Evolutionary conservation across 2,329 filamentous ascomycete species (phyloP).

Genomic region (Paraphaeosphaeria minitans): DNA sequence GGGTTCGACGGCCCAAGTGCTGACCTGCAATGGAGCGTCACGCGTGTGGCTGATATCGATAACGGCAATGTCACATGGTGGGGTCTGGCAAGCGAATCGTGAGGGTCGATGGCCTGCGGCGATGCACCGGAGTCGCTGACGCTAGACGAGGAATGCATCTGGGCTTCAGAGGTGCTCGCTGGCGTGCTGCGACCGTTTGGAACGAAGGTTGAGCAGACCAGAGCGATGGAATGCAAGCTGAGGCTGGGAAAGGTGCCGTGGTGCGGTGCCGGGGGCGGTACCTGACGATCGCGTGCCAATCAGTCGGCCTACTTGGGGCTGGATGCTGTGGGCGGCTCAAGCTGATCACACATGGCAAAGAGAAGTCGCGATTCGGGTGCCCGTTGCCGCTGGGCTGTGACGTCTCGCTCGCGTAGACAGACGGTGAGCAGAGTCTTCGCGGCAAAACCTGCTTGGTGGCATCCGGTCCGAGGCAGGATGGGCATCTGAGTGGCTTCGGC

Average conservation of each 20-base stretch:
- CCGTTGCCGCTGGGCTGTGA: background rate
- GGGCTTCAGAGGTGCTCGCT: background rate
- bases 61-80: constrained; percentile 5
- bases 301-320: background rate
- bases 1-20: constrained; percentile 4
- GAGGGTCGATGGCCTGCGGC: background rate
- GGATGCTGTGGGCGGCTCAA: constrained; percentile 11
- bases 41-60: constrained; percentile 19
- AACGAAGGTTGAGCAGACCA: background rate
- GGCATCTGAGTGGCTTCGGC: background rate
- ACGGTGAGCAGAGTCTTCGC: constrained; percentile 2
- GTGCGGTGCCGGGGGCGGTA: constrained; percentile 10
- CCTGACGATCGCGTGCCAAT: constrained; percentile 23
- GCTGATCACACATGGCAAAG: constrained; percentile 16
- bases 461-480: constrained; percentile 7
- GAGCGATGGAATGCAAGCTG: background rate
- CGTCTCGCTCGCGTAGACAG: constrained; percentile 16
- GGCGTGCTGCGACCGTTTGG: background rate
- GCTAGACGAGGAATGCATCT: background rate
- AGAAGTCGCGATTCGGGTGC: background rate
- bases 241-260: background rate
- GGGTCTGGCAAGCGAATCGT: constrained; percentile 5
- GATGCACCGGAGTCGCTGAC: background rate
- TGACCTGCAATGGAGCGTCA: constrained; percentile 12
- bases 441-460: constrained; percentile 8